Evolutionary conservation across 1,284 basidiomycete species (phyloP).

Genomic region (Cryptococcus wingfieldii): DNA sequence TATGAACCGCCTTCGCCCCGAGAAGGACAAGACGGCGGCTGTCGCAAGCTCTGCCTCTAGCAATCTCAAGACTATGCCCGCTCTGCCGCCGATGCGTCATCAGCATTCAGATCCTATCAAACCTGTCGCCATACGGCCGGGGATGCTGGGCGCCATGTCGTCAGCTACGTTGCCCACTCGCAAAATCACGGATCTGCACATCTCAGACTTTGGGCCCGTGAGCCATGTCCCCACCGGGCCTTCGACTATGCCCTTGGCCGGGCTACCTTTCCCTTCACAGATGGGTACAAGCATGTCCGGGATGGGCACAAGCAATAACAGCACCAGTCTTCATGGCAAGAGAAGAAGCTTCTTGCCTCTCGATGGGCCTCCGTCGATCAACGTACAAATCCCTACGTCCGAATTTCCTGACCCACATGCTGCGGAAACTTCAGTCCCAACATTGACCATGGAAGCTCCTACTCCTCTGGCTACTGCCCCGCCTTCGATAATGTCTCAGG

Average conservation of each 20-base stretch:
- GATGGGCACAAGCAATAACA: neutral
- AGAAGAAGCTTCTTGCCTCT: conserved; percentile 81
- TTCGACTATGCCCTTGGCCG: conserved; percentile 8
- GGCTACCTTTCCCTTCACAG: conserved; percentile 12
- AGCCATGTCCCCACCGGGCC: neutral
- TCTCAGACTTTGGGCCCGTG: conserved; percentile 26
- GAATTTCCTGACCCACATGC: conserved; percentile 48
- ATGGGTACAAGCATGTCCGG: conserved; percentile 5
- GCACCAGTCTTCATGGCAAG: conserved; percentile 48
- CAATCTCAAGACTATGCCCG: conserved; percentile 29
- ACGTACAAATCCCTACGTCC: conserved; percentile 56
- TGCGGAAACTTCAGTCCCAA: conserved; percentile 41
- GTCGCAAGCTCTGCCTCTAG: conserved; percentile 32
- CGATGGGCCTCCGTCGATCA: conserved; percentile 47
- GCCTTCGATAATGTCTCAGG: neutral
- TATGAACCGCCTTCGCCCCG: conserved; percentile 64
- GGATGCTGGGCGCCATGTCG: conserved; percentile 19
- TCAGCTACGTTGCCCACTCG: conserved; percentile 30
- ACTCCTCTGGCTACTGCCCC: conserved; percentile 9
- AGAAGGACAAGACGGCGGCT: conserved; percentile 21
- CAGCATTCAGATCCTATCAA: conserved; percentile 35
- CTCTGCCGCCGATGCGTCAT: conserved; percentile 24
- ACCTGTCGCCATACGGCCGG: conserved; percentile 20
- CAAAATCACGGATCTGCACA: conserved; percentile 6
- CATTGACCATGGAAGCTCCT: conserved; percentile 13